Conservation (phyloP, 768 basidiomycete species). For the Boletellus sp. region DNA sequence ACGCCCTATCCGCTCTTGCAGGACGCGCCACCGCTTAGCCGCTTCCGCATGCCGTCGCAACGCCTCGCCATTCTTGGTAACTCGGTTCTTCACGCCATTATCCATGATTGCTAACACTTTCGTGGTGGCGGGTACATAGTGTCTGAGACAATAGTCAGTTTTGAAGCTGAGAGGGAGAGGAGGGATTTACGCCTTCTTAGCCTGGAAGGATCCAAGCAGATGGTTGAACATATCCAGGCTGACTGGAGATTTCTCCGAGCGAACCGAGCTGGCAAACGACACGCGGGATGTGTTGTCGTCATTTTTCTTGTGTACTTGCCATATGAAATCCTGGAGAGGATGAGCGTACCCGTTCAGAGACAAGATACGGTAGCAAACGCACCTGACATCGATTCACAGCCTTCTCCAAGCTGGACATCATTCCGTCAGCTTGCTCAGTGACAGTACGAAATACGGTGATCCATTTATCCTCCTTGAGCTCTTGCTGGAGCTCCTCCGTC, state of each 20-base stretch:
- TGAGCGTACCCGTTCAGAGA: neutral
- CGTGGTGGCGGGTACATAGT: constrained; percentile 91
- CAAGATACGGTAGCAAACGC: constrained; percentile 22
- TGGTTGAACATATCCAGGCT: constrained; percentile 62
- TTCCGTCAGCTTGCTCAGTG: constrained; percentile 91
- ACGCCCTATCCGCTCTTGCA: constrained; percentile 74
- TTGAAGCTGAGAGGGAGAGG: constrained; percentile 2
- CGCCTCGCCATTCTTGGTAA: constrained; percentile 96
- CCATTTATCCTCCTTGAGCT: constrained; percentile 97
- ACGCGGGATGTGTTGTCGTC: constrained; percentile 41
- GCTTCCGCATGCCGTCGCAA: constrained; percentile 87
- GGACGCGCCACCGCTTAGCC: constrained; percentile 76
- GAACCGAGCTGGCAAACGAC: constrained; percentile 45
- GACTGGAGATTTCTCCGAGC: constrained; percentile 48
- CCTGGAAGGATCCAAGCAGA: constrained; percentile 73
- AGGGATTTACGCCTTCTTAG: constrained; percentile 77
- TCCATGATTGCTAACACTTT: constrained; percentile 93
- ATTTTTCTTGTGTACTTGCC: constrained; percentile 66
- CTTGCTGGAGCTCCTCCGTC: constrained; percentile 78
- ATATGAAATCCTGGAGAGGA: constrained; percentile 69
- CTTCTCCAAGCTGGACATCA: constrained; percentile 96
- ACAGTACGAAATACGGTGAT: constrained; percentile 92
- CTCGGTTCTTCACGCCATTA: constrained; percentile 88
- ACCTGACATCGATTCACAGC: constrained; percentile 89
- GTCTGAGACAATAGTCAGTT: constrained; percentile 44